These are phyloP conservation scores for Botrytis byssoidea DNA, from an alignment of 2,329 filamentous ascomycete genomes.

Conservation along the genomic window DNA sequence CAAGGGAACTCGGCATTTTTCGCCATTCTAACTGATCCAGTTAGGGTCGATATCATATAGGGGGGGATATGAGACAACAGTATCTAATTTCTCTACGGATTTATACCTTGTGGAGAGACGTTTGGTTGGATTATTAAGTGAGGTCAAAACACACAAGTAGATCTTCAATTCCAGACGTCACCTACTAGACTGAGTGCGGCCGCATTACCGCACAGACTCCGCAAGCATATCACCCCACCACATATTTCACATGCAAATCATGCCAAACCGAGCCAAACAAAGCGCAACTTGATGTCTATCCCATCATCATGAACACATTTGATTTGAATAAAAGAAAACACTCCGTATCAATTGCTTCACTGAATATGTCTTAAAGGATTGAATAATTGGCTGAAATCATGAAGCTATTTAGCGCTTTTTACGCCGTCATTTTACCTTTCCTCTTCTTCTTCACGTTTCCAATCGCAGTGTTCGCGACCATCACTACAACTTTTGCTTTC, in stretches of 20 bases:
- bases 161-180: not conserved
- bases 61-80: not conserved
- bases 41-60: not conserved
- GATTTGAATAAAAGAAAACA: not conserved
- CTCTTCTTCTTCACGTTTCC: constrained; percentile 62
- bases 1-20: constrained; percentile 55
- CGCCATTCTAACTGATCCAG: not conserved
- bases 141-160: constrained; percentile 6
- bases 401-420: constrained; percentile 54
- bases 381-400: constrained; percentile 39
- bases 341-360: not conserved
- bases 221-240: not conserved
- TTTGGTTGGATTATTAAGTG: not conserved
- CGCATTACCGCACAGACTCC: constrained; percentile 1
- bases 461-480: constrained; percentile 59
- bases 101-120: not conserved
- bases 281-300: not conserved
- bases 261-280: not conserved
- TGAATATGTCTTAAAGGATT: not conserved
- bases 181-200: not conserved
- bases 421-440: constrained; percentile 59
- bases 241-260: constrained; percentile 16
- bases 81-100: not conserved
- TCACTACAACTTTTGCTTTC: constrained; percentile 63
- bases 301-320: not conserved